These are phyloP conservation scores for Epichloe sp. DNA, from an alignment of 2,329 filamentous ascomycete genomes.

Conservation along the genomic window DNA sequence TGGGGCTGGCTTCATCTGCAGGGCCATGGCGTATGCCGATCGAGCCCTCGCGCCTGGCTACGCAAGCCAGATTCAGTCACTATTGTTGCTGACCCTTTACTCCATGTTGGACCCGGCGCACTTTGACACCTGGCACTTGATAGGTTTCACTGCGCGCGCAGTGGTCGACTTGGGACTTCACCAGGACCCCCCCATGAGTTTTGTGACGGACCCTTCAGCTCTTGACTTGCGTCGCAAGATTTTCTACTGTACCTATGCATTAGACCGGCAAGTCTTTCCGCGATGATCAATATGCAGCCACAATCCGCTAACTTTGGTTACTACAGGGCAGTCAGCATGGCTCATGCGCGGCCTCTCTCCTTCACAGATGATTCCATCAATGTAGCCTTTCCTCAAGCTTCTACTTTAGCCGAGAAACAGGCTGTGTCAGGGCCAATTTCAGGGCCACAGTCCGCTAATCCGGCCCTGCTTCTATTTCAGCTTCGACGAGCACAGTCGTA, in stretches of 20 bases:
- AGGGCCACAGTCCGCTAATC: constrained; percentile 43
- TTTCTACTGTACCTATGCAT: constrained; percentile 80
- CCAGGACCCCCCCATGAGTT: constrained; percentile 69
- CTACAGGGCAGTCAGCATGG: constrained; percentile 69
- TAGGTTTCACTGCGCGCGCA: constrained; percentile 79
- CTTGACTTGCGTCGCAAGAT: constrained; percentile 70
- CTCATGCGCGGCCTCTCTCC: constrained; percentile 76
- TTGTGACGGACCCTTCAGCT: constrained; percentile 51
- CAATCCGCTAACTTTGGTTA: constrained; percentile 9
- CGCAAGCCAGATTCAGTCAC: constrained; percentile 71
- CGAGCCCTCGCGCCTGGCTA: constrained; percentile 76
- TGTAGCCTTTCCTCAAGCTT: constrained; percentile 57
- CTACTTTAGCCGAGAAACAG: constrained; percentile 28
- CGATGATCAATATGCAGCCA: not conserved
- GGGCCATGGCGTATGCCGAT: constrained; percentile 66
- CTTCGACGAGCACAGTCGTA: constrained; percentile 75
- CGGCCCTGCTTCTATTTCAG: constrained; percentile 66
- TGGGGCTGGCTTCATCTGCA: constrained; percentile 42
- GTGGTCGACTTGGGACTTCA: constrained; percentile 85
- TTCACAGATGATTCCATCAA: constrained; percentile 83
- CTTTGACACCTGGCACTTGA: constrained; percentile 88
- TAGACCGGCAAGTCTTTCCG: constrained; percentile 55
- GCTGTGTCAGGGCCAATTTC: constrained; percentile 28
- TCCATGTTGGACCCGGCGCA: constrained; percentile 80
- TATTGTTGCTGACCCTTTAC: constrained; percentile 78